Percentiles rank a stretch among this genome's conserved stretches.
These are phyloP conservation scores for Evernia prunastri DNA, from an alignment of 495 filamentous ascomycete genomes.

Conservation along the genomic window DNA sequence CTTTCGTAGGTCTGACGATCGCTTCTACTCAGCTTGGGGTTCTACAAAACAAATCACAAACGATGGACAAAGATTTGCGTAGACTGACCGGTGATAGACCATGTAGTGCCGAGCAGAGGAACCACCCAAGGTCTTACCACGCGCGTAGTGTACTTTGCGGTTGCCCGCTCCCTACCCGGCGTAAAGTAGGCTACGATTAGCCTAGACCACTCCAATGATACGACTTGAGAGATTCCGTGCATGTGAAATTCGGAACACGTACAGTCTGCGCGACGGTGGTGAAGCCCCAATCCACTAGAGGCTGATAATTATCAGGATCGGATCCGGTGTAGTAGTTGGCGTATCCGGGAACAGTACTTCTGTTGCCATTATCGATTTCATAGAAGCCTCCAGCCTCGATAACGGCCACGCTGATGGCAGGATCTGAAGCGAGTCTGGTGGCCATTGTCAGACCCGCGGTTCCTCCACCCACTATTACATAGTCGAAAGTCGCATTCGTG, in stretches of 20 bases:
- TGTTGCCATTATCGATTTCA: slow-evolving; percentile 41
- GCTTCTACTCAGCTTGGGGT: not conserved
- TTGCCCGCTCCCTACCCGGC: slow-evolving; percentile 7
- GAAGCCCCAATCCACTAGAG: slow-evolving; percentile 47
- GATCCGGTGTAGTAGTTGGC: slow-evolving; percentile 26
- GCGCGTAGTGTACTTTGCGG: slow-evolving; percentile 34
- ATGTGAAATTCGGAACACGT: slow-evolving; percentile 1
- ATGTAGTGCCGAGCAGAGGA: slow-evolving; percentile 47
- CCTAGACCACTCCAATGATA: not conserved
- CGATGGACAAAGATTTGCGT: not conserved
- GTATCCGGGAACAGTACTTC: slow-evolving; percentile 36
- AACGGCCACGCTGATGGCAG: slow-evolving; percentile 37
- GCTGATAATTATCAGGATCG: slow-evolving; percentile 26
- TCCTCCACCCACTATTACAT: slow-evolving; percentile 51
- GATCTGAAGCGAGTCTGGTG: slow-evolving; percentile 38
- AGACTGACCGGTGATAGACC: slow-evolving; percentile 36
- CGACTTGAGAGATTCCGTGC: not conserved
- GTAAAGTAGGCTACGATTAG: not conserved
- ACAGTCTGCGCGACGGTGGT: slow-evolving; percentile 36
- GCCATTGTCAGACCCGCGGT: slow-evolving; percentile 47
- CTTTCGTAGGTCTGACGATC: slow-evolving; percentile 34
- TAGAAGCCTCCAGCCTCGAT: slow-evolving; percentile 55
- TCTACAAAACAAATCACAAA: not conserved
- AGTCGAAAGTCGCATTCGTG: slow-evolving; percentile 38
- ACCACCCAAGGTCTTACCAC: slow-evolving; percentile 42